Base-by-base conservation (phyloP, 192 early-diverging fungal species). In the Coemansia sp. region DNA sequence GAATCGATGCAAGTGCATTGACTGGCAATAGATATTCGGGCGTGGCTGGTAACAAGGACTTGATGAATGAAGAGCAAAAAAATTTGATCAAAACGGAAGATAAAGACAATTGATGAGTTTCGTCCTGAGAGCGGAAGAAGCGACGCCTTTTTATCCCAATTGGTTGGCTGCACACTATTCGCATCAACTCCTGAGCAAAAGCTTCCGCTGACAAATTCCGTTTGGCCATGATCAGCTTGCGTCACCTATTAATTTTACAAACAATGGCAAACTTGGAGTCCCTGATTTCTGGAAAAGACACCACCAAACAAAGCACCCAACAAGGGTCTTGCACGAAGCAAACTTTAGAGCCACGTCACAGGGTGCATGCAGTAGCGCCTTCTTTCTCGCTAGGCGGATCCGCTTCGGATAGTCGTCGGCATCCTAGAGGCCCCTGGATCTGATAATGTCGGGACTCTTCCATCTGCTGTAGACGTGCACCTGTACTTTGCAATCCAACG, bases 1-100 rank as follows among this genome's bases (percentile, higher is more conserved):
- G 19, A 54, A 62, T 27, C 36, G 42, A 27, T n/a, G 3, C 27
- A 54, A 54, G 29, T 54, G 51, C 51, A 54, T 54, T 54, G 11
- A 7, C 29, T 29, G 51, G 17, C 51, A 7, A 6, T 1, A 47
- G 42, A n/a, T 43, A 43, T 19, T n/a, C n/a, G n/a, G n/a, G n/a
- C n/a, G n/a, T n/a, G n/a, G n/a, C n/a, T n/a, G n/a, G n/a, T n/a
- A n/a, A n/a, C n/a, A n/a, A n/a, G n/a, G n/a, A n/a, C n/a, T n/a
- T 43, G 41, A 19, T 6, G 19, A 43, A 4, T 3, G 41, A 6
- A n/a, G 6, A 43, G 41, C 40, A n/a, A 43, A n/a, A n/a, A n/a
- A 43, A 42, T 5, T n/a, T n/a, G n/a, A n/a, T n/a, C n/a, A n/a
- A n/a, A n/a, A n/a, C n/a, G n/a, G n/a, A n/a, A n/a, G n/a, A n/a